These are phyloP conservation scores for Malus sylvestris DNA, from an alignment of 306 rosid genomes.

Conservation along the genomic window DNA sequence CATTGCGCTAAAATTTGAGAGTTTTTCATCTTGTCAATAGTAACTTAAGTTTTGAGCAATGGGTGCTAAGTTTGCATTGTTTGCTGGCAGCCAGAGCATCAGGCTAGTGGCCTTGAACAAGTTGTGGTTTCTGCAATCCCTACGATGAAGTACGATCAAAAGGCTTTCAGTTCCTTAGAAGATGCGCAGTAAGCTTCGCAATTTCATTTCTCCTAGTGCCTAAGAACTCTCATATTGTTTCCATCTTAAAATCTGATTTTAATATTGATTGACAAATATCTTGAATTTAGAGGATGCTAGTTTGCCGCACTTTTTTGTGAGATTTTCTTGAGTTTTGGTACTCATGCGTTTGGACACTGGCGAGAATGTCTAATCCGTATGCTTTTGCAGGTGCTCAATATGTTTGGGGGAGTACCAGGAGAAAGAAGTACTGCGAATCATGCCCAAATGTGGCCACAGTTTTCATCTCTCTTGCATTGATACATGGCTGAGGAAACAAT, in stretches of 20 bases:
- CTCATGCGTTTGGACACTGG: neutral
- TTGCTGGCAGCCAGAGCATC: slow-evolving; percentile 82
- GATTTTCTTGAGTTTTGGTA: neutral
- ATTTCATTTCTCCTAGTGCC: neutral
- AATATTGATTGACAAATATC: neutral
- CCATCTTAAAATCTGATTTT: neutral
- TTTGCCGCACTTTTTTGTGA: neutral
- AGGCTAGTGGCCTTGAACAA: slow-evolving; percentile 54
- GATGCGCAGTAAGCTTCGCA: slow-evolving; percentile 72
- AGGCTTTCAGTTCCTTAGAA: slow-evolving; percentile 71
- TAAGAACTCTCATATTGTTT: neutral
- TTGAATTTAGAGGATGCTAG: neutral
- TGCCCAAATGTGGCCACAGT: slow-evolving; percentile 89
- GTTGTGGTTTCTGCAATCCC: slow-evolving; percentile 86
- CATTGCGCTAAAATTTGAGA: neutral
- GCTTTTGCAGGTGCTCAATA: slow-evolving; percentile 72
- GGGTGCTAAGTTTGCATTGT: slow-evolving; percentile 44
- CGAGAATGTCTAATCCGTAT: neutral
- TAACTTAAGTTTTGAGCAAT: slow-evolving; percentile 8
- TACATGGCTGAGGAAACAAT: slow-evolving; percentile 75
- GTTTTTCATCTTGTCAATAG: neutral
- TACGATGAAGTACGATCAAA: slow-evolving; percentile 71
- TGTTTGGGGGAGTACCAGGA: slow-evolving; percentile 88
- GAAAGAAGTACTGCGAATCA: slow-evolving; percentile 68
- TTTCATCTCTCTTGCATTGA: slow-evolving; percentile 94